phyloP scores from a whole-genome alignment of 257 asterid species.

The Capsicum chinense region DNA sequence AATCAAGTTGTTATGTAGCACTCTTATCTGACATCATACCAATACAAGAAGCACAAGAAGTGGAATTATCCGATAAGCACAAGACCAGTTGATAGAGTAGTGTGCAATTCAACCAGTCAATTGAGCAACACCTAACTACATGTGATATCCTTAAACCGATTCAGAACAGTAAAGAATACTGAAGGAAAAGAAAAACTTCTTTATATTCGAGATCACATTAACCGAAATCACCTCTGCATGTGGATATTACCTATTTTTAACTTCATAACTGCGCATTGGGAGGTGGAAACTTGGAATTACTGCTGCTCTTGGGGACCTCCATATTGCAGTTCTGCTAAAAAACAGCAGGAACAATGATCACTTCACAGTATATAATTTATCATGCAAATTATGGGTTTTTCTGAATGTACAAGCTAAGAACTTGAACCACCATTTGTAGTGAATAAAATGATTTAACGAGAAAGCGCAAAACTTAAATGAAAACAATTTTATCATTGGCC shows the following conservation, averaged over 20 bases:
- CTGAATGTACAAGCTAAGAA: neutral
- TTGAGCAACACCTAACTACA: neutral
- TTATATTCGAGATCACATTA: neutral
- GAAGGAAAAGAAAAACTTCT: neutral
- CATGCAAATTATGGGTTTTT: neutral
- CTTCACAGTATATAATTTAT: neutral
- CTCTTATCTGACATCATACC: neutral
- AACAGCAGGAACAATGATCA: slow-evolving; percentile 22
- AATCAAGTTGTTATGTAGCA: neutral
- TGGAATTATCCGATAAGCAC: neutral
- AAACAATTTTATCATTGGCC: no score
- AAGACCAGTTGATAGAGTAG: neutral
- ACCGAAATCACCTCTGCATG: neutral
- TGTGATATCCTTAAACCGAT: neutral
- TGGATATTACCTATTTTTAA: slow-evolving; percentile 63
- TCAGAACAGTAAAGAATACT: neutral
- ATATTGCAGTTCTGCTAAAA: slow-evolving; percentile 48
- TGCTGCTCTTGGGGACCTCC: slow-evolving; percentile 81
- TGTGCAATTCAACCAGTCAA: neutral
- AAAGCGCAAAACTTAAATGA: neutral
- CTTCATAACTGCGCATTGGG: slow-evolving; percentile 92
- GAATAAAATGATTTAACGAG: no score
- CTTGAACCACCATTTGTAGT: neutral
- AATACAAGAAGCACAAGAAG: neutral
- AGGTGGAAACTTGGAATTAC: slow-evolving; percentile 70